Percentiles rank a stretch among this genome's conserved stretches.
Evolutionary conservation across 805 yeast species (phyloP).

Genomic region (Metschnikowia santaceciliae): DNA sequence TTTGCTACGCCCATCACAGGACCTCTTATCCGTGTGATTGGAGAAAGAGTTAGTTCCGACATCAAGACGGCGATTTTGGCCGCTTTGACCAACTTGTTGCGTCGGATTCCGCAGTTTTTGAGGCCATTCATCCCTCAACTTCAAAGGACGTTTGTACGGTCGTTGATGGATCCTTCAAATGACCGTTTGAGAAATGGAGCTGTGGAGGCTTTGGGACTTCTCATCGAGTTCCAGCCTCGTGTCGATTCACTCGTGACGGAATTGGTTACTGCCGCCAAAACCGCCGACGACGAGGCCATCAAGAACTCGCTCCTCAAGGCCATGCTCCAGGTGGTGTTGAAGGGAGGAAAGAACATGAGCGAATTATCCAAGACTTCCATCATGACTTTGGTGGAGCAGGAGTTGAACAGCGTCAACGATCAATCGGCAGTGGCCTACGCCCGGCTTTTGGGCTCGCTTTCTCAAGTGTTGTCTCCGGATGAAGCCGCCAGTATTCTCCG

Average conservation of each 20-base stretch:
- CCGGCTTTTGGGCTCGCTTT: conserved; percentile 69
- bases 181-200: conserved; percentile 78
- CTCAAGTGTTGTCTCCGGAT: conserved; percentile 59
- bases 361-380: conserved; percentile 68
- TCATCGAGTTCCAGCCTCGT: conserved; percentile 86
- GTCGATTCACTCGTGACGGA: conserved; percentile 91
- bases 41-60: conserved; percentile 88
- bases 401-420: conserved; percentile 49
- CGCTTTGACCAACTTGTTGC: conserved; percentile 75
- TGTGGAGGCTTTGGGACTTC: conserved; percentile 82
- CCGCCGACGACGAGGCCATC: conserved; percentile 63
- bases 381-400: conserved; percentile 70
- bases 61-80: conserved; percentile 90
- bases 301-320: conserved; percentile 85
- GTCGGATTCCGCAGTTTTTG: conserved; percentile 82
- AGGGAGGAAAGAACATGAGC: conserved; percentile 74
- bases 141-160: conserved; percentile 93
- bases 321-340: conserved; percentile 71
- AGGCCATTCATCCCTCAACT: conserved; percentile 96
- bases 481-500: conserved; percentile 61
- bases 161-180: conserved; percentile 72
- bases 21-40: conserved; percentile 95
- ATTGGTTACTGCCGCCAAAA: conserved; percentile 69
- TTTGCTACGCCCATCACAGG: conserved; percentile 94
- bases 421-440: conserved; percentile 74